Conservation (phyloP, 1,284 basidiomycete species). For the Hypsizygus ulmarius region DNA sequence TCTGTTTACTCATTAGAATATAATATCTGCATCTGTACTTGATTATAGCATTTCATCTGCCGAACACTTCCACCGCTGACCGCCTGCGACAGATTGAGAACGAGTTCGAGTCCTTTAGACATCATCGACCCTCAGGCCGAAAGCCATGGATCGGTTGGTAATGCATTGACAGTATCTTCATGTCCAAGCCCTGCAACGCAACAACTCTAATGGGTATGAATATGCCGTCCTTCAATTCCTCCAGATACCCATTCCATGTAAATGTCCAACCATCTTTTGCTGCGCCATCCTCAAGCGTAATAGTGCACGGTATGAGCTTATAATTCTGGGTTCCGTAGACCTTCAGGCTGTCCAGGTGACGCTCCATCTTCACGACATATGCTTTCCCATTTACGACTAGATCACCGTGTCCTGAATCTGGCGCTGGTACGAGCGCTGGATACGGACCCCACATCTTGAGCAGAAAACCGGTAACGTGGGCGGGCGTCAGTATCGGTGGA, state of each 20-base stretch:
- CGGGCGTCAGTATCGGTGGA: not conserved
- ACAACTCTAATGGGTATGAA: no score
- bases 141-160: no score
- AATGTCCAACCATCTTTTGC: not conserved
- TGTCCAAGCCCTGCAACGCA: no score
- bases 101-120: no score
- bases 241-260: not conserved
- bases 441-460: conserved; percentile 11
- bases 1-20: not conserved
- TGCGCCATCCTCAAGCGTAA: not conserved
- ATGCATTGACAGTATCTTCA: no score
- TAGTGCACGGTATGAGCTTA: not conserved
- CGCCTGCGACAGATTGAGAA: no score
- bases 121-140: no score
- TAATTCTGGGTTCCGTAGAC: conserved; percentile 1
- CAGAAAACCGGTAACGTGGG: not conserved
- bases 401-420: not conserved
- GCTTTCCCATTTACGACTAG: not conserved
- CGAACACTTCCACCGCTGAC: no score
- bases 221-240: not conserved
- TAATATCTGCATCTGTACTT: not conserved
- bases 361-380: not conserved
- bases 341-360: not conserved
- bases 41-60: not conserved
- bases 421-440: conserved; percentile 3